Conservation (phyloP, 2,329 filamentous ascomycete species). For the Apiospora marii region DNA sequence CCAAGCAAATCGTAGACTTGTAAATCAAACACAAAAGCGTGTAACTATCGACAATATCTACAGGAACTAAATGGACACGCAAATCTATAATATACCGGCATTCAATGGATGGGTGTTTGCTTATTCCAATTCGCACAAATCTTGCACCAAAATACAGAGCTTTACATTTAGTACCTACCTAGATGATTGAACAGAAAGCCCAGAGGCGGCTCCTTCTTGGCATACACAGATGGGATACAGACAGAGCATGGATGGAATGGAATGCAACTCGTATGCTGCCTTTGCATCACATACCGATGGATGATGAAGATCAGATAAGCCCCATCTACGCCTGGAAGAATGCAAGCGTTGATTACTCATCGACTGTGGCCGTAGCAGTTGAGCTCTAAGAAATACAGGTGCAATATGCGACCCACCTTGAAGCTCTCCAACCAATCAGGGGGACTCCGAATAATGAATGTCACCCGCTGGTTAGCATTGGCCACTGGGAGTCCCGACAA, state of each 20-base stretch:
- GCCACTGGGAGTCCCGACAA: constrained; percentile 21
- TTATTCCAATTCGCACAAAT: not conserved
- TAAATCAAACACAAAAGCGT: too few species aligned
- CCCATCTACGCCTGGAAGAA: not conserved
- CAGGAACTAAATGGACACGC: not conserved
- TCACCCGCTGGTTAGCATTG: constrained; percentile 19
- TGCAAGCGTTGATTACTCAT: constrained; percentile 10
- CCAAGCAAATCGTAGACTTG: not conserved
- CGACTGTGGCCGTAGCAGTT: not conserved
- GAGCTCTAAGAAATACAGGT: not conserved
- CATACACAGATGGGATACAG: too few species aligned
- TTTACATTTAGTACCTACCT: not conserved
- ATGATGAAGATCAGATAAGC: constrained; percentile 12
- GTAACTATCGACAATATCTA: not conserved
- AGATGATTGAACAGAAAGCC: not conserved
- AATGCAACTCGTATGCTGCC: not conserved
- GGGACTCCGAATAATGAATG: constrained; percentile 3
- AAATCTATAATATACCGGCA: not conserved
- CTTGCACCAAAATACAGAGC: not conserved
- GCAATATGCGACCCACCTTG: not conserved
- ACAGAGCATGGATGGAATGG: not conserved
- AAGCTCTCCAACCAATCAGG: constrained; percentile 1
- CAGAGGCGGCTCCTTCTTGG: not conserved
- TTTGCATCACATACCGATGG: not conserved
- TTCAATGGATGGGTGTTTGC: not conserved